These are phyloP conservation scores for Sordaria brevicollis DNA, from an alignment of 495 filamentous ascomycete species.

Conservation along the genomic window DNA sequence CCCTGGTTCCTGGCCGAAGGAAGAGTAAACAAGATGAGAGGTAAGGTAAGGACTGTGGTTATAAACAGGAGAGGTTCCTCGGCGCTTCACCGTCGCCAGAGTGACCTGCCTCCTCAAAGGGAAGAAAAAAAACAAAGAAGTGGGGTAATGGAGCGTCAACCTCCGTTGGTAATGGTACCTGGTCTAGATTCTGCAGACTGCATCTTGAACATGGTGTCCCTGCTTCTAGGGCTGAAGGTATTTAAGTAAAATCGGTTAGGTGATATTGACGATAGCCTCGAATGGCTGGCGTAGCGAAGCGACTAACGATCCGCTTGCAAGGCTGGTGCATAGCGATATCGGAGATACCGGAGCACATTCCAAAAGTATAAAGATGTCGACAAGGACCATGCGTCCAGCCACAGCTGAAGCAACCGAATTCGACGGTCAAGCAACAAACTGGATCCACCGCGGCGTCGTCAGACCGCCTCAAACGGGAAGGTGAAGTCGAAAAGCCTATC, in stretches of 20 bases:
- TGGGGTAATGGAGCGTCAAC: background rate
- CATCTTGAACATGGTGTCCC: background rate
- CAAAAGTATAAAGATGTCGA: background rate
- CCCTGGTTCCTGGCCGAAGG: background rate
- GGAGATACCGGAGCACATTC: background rate
- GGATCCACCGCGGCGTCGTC: background rate
- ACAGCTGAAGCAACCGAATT: background rate
- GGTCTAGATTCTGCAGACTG: background rate
- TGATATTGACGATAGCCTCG: background rate
- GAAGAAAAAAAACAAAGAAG: background rate
- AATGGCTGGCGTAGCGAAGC: background rate
- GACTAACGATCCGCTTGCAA: background rate
- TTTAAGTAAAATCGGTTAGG: background rate
- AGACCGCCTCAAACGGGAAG: background rate
- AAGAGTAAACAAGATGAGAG: background rate
- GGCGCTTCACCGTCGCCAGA: background rate
- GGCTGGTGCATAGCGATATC: background rate
- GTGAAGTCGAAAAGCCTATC: background rate
- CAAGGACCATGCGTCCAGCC: background rate
- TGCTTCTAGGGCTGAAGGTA: background rate
- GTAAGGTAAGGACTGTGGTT: background rate
- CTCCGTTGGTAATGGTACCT: background rate
- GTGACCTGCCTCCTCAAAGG: background rate
- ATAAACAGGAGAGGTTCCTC: background rate
- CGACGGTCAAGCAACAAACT: background rate